Conservation (phyloP, 306 rosid species). For the Rosa lucieae region DNA sequence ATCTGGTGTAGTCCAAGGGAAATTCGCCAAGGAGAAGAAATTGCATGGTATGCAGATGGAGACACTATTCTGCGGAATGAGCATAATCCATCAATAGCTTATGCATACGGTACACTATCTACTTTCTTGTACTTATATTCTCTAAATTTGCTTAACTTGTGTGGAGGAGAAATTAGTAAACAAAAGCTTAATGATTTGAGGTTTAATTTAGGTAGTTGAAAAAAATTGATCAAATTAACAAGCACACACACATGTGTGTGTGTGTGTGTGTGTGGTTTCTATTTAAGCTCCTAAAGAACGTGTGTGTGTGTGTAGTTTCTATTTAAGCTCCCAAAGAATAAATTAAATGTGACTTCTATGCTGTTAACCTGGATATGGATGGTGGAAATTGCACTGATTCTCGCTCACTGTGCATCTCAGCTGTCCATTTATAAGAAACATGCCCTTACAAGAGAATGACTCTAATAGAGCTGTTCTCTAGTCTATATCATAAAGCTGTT, state of each 20-base stretch:
- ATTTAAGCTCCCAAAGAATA: background rate
- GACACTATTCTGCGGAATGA: slow-evolving; percentile 88
- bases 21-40: slow-evolving; percentile 96
- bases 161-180: background rate
- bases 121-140: background rate
- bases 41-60: slow-evolving; percentile 99
- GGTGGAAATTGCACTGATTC: background rate
- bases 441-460: background rate
- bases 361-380: background rate
- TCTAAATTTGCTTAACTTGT: background rate
- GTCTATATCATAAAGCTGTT: background rate
- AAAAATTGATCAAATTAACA: background rate
- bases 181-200: slow-evolving; percentile 19
- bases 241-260: no score
- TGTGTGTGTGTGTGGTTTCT: background rate
- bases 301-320: background rate
- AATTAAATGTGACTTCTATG: background rate
- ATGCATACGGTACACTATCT: slow-evolving; percentile 77
- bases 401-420: background rate
- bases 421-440: background rate
- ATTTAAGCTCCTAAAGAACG: background rate
- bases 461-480: background rate
- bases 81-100: slow-evolving; percentile 87
- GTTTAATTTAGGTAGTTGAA: slow-evolving; percentile 9
- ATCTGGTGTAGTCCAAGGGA: slow-evolving; percentile 66